These are phyloP conservation scores for Hibiscus tridactylites DNA, from an alignment of 345 rosid species.

Conservation along the genomic window DNA sequence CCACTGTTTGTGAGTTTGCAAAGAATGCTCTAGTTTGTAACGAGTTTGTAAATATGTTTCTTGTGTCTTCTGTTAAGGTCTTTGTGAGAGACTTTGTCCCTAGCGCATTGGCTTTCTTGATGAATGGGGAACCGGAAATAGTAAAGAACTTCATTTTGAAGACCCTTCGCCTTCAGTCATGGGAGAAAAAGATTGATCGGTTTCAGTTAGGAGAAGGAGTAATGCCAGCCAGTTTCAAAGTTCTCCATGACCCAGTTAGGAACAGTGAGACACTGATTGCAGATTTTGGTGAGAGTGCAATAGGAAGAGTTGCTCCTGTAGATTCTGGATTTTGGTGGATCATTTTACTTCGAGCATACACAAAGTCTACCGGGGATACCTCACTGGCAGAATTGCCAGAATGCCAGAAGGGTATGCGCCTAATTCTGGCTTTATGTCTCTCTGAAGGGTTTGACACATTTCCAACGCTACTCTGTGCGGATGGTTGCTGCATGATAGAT, in stretches of 20 bases:
- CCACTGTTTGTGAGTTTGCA: not conserved
- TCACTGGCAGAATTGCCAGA: constrained; percentile 84
- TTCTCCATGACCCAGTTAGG: constrained; percentile 81
- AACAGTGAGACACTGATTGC: constrained; percentile 74
- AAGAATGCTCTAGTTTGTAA: not conserved
- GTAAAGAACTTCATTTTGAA: constrained; percentile 82
- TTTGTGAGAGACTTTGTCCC: constrained; percentile 94
- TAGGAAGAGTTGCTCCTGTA: constrained; percentile 95
- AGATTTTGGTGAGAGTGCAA: constrained; percentile 97
- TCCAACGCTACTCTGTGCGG: constrained; percentile 94
- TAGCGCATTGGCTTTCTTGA: constrained; percentile 80
- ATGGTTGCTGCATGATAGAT: constrained; percentile 98
- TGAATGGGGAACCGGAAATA: constrained; percentile 80
- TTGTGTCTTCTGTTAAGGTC: constrained; percentile 36
- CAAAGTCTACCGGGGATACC: constrained; percentile 81
- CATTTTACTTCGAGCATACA: constrained; percentile 80
- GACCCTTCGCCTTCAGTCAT: constrained; percentile 90
- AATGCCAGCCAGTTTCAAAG: constrained; percentile 98
- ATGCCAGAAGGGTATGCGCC: constrained; percentile 95
- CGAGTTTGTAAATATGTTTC: not conserved
- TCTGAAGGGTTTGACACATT: constrained; percentile 96
- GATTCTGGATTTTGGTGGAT: constrained; percentile 99
- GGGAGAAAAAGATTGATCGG: constrained; percentile 97
- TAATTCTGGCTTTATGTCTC: constrained; percentile 75
- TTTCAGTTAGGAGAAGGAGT: constrained; percentile 98